phyloP scores from a whole-genome alignment of 805 yeast species.

The Starmerella etchellsii region DNA sequence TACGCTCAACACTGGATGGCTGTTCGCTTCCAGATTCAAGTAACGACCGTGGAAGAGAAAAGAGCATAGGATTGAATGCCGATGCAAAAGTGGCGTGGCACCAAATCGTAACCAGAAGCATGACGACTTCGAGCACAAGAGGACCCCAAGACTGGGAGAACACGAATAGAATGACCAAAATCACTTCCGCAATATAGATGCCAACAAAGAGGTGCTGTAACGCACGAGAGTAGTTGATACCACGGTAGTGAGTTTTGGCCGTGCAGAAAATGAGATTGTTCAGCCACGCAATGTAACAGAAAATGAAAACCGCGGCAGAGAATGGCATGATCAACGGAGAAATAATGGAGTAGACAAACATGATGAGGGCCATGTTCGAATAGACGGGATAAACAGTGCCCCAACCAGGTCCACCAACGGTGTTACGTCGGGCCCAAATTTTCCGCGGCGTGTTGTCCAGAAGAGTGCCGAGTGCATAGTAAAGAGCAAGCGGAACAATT shows the following conservation, averaged over 20 bases:
- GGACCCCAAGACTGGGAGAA: conserved; percentile 97
- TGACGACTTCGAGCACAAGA: conserved; percentile 56
- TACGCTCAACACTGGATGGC: background rate
- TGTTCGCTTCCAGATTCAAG: conserved; percentile 3
- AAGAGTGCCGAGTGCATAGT: conserved; percentile 53
- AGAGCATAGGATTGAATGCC: conserved; percentile 54
- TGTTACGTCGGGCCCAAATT: conserved; percentile 67
- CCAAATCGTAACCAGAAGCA: conserved; percentile 52
- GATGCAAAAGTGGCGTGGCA: conserved; percentile 49
- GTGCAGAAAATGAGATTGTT: conserved; percentile 66
- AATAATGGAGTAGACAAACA: conserved; percentile 64
- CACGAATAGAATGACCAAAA: conserved; percentile 72
- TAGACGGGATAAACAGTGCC: conserved; percentile 72
- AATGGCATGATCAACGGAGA: conserved; percentile 76
- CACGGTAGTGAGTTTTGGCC: conserved; percentile 58
- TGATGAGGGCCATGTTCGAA: conserved; percentile 61
- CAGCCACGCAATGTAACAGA: conserved; percentile 64
- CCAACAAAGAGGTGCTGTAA: conserved; percentile 81
- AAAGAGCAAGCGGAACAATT: conserved; percentile 56
- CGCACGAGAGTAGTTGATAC: conserved; percentile 77
- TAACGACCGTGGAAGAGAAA: conserved; percentile 28
- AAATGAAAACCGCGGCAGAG: conserved; percentile 52
- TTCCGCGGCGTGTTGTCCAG: conserved; percentile 84
- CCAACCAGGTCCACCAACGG: conserved; percentile 57
- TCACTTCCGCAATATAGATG: conserved; percentile 72